A percentile compares a stretch with the other conserved stretches of the same genome.
Evolutionary conservation across 306 rosid species (phyloP).

Genomic region (Mimosa pudica): DNA sequence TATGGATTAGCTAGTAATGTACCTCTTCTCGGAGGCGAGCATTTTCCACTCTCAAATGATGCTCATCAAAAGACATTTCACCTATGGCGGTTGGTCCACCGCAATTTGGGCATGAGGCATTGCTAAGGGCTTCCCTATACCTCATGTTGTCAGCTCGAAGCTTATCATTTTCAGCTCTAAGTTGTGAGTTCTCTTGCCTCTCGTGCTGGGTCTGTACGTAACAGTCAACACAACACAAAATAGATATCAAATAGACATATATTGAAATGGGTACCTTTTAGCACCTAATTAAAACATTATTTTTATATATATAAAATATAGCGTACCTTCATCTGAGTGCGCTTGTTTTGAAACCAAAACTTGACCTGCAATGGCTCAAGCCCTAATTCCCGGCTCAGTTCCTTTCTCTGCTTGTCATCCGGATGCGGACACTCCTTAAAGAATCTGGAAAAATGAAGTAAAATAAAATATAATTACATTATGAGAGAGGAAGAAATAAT

Average conservation of each 20-base stretch:
- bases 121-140: slow-evolving; percentile 90
- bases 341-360: slow-evolving; percentile 99
- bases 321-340: slow-evolving; percentile 95
- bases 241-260: neutral
- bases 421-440: slow-evolving; percentile 99
- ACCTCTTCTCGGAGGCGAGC: slow-evolving; percentile 95
- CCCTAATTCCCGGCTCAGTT: slow-evolving; percentile 85
- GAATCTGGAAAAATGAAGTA: slow-evolving; percentile 44
- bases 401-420: slow-evolving; percentile 98
- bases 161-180: slow-evolving; percentile 84
- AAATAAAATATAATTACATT: neutral
- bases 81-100: slow-evolving; percentile 97
- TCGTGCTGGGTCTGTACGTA: slow-evolving; percentile 81
- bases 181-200: slow-evolving; percentile 82
- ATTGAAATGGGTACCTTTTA: neutral
- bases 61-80: slow-evolving; percentile 98
- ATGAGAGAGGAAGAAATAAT: neutral
- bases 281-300: neutral
- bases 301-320: neutral
- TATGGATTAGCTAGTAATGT: neutral
- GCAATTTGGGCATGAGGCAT: slow-evolving; percentile 93
- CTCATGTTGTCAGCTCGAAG: slow-evolving; percentile 86
- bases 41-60: slow-evolving; percentile 88
- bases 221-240: neutral
- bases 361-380: slow-evolving; percentile 91